Evolutionary conservation across 2,329 filamentous ascomycete genomes (phyloP), one percentile per base, ranked within the genome.

Genomic region (Colletotrichum scovillei): DNA sequence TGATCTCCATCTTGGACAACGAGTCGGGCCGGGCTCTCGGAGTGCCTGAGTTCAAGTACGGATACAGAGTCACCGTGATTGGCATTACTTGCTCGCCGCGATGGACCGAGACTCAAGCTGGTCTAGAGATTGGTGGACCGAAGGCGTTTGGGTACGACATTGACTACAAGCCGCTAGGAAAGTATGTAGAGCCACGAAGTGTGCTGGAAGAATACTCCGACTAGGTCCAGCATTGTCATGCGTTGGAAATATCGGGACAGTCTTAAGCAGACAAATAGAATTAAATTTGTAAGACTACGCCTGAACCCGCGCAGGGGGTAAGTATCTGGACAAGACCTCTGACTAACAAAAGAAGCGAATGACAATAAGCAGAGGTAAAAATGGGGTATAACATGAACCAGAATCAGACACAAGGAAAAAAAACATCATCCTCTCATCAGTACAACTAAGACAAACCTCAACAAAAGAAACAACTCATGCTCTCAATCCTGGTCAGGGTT

Each of bases 11-110:
- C 9, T 84, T 91, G 19, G 89, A 90, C 69, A 85, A 87, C 6
- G 87, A 89, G 74, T 89, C 87, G 11, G 89, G 89, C 32, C 85
- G 89, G 74, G 88, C 88, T 0, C 82, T 91, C 7, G 89, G 89
- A 0, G 88, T 87, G 0, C 89, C 87, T 0, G 89, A 91, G 76
- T 91, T 90, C 73, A 79, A 87, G 12, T 89, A 89, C 71, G 88
- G 88, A 1, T 77, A 89, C 49, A 78, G 87, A 11, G 87, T 89
- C 19, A 83, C 84, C 0, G 87, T 90, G 0, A 78, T 91, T 57
- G 88, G 86, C 0, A 88, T 90, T 32, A 86, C 87, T 0, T 88
- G 87, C 68, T 88, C 86, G 56, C 87, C 87, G 7, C 81, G 85
- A 52, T 91, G 88, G 88, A 88, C 85, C 0, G 83, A 84, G 52